phyloP scores from a whole-genome alignment of 2,329 filamentous ascomycete genomes.

The Neurospora sp. region DNA sequence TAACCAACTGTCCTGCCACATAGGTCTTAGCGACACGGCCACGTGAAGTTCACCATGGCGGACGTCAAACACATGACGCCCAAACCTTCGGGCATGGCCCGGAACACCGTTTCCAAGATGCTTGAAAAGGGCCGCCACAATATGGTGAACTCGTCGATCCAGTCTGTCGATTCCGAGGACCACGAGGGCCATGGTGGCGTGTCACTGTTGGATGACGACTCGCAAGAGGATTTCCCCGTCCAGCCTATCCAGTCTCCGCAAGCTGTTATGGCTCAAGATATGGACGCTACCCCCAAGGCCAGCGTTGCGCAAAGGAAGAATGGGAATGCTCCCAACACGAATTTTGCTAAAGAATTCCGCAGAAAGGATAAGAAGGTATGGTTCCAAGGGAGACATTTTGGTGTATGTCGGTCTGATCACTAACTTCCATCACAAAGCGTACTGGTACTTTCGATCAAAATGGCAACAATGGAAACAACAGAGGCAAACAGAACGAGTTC shows the following conservation, averaged over 20 bases:
- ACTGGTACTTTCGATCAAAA: not conserved
- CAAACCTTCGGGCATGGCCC: not conserved
- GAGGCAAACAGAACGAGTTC: not conserved
- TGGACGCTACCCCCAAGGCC: not conserved
- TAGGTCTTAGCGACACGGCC: not conserved
- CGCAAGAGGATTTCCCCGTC: not conserved
- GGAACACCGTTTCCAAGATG: not conserved
- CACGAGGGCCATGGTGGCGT: conserved; percentile 4
- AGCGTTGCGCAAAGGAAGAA: not conserved
- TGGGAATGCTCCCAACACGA: not conserved
- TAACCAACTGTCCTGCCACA: not conserved
- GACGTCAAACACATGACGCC: not conserved
- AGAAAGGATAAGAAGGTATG: not conserved
- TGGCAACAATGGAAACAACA: not conserved
- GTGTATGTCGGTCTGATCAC: not conserved
- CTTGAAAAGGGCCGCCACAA: not conserved
- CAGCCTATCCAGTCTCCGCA: not conserved
- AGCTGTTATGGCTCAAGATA: not conserved
- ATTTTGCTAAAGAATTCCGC: not conserved
- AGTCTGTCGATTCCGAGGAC: conserved; percentile 4
- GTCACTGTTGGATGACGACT: conserved; percentile 5
- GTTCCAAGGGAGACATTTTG: not conserved
- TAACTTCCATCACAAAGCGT: not conserved
- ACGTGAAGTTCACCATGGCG: not conserved
- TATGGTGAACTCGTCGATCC: not conserved